Base-by-base conservation (phyloP, 2,329 filamentous ascomycete genomes). In the Lizonia empirigonia region DNA sequence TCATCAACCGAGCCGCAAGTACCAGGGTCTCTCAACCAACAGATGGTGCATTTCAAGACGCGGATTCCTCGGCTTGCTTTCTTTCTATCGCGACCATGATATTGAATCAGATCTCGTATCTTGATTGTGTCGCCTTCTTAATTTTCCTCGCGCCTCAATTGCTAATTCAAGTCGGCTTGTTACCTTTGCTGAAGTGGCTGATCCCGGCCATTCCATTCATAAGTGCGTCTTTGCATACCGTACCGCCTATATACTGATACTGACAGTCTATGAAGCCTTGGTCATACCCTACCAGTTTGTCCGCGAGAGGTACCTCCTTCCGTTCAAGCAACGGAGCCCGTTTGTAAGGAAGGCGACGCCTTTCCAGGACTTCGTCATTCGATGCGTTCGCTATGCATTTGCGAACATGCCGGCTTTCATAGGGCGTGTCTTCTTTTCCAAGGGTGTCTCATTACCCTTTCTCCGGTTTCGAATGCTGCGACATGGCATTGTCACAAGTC, bases 351-450 rank as follows among this genome's bases (percentile, higher is more conserved):
- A 80, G 45, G 84, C 88, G n/a, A 85, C 86, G 3, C 74, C 83
- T 1, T 93, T 92, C 65, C 89, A 93, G 69, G 88, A 92, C 66
- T 71, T 91, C 34, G 88, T 91, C 39, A 81, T 93, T 51, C 82
- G 88, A 52, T 91, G 87, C 65, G 88, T 94, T 27, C 82, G 88
- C 44, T 91, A 89, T 78, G 88, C 87, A 12, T 93, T 93, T 67
- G 82, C 85, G 20, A 82, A 83, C 55, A 84, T 93, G 57, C 86
- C 87, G 2, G 80, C 87, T 7, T 78, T 76, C 26, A 82, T 93
- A 20, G 86, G 86, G 5, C 81, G 86, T 30, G 85, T 92, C 13
- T 93, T 94, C 78, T 90, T 94, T 70, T 87, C 85, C 6, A 90
- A 87, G 74, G 71, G 76, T 24, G 88, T 94, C 8, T 82, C 87